A percentile compares a stretch with the other conserved stretches of the same genome.
Conservation (phyloP, 805 yeast species). For the Cyberlindnera meyerae region DNA sequence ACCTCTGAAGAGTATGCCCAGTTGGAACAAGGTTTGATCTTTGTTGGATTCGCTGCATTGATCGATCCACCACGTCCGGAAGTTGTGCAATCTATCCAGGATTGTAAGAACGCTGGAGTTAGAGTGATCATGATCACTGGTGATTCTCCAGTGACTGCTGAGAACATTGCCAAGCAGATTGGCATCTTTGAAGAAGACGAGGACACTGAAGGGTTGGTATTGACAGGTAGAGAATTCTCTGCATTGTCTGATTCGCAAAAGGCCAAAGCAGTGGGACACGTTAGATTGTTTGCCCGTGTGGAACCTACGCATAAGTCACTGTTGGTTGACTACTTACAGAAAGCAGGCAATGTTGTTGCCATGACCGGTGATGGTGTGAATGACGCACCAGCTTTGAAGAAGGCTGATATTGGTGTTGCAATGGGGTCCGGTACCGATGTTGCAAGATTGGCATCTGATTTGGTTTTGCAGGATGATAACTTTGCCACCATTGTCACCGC, state of each 20-base stretch:
- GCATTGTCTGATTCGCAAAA: constrained; percentile 32
- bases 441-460: constrained; percentile 55
- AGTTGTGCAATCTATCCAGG: constrained; percentile 30
- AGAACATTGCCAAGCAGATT: constrained; percentile 42
- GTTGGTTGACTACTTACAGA: constrained; percentile 44
- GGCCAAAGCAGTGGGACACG: constrained; percentile 39
- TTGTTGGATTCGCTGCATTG: constrained; percentile 39
- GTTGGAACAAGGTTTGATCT: constrained; percentile 25
- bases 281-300: constrained; percentile 47
- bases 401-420: constrained; percentile 61
- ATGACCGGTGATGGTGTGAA: constrained; percentile 94
- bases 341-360: constrained; percentile 53
- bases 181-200: constrained; percentile 31
- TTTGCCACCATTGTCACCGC: constrained; percentile 55
- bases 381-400: constrained; percentile 81
- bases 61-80: constrained; percentile 43
- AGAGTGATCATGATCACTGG: constrained; percentile 47
- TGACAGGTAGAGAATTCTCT: constrained; percentile 37
- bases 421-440: constrained; percentile 64
- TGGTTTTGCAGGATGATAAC: constrained; percentile 50
- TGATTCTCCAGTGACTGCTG: constrained; percentile 49
- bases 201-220: constrained; percentile 27
- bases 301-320: constrained; percentile 52
- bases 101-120: constrained; percentile 38
- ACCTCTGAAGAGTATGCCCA: constrained; percentile 36